Base-by-base conservation (phyloP, 2,329 filamentous ascomycete genomes). In the Pochonia chlamydosporia region DNA sequence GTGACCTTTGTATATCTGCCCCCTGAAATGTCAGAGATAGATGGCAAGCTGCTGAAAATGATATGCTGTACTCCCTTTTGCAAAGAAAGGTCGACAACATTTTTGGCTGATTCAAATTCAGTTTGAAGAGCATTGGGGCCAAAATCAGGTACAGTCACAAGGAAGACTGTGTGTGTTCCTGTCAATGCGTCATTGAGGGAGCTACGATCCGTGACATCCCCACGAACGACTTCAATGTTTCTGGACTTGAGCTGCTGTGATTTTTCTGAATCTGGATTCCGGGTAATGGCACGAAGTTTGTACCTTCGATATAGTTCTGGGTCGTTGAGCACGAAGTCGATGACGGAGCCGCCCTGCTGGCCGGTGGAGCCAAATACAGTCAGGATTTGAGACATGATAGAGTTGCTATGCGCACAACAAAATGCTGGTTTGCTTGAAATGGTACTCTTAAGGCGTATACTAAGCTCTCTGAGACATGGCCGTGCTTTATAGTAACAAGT, bases 281-380 rank as follows among this genome's bases (percentile, higher is more conserved):
- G 72, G 11, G 72, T 76, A 42, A 79, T 66, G 31, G 66, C 75
- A 8, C 76, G 71, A 47, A 79, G 64, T 40, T 63, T 69, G 62
- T 69, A 79, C 46, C 70, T 55, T 36, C 66, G 55, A 2, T 71
- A 72, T 16, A 79, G 65, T 3, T 58, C 55, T 1, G 68, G 54
- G 52, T 77, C 68, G 30, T 63, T 63, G 9, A 77, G 64, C 10
- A 79, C 62, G 23, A 63, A 58, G 41, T 68, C 58, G 46, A 78
- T 62, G 8, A 78, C 63, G 8, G 72, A 73, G 10, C 71, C 63
- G 16, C 76, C 75, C 57, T 79, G 76, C 30, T 73, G 66, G 49
- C 75, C 74, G 1, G 75, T 79, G 20, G 74, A 74, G 8, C 75
- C 75, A 43, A 78, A 75, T 21, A 79, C 64, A 23, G 64, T 67